A percentile compares a stretch with the other conserved stretches of the same genome.
Evolutionary conservation across 805 yeast genomes (phyloP).

Genomic region (Saturnispora silvae): DNA sequence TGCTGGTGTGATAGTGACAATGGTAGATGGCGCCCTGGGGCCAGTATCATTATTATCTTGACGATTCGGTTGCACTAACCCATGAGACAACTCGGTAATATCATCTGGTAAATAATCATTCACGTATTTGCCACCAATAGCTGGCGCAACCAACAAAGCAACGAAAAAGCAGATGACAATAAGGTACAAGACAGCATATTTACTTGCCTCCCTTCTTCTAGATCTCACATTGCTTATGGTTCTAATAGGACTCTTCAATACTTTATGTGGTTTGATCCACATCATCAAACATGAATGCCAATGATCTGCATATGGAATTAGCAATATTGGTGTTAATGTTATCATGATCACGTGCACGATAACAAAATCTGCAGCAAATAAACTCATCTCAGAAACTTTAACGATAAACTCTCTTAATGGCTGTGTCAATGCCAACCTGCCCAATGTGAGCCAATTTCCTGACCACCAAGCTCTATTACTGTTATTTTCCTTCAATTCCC

Average conservation of each 20-base stretch:
- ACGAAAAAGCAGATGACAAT: conserved; percentile 30
- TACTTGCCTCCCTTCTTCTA: conserved; percentile 32
- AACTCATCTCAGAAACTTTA: conserved; percentile 34
- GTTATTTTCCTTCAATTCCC: conserved; percentile 32
- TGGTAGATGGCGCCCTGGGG: conserved; percentile 36
- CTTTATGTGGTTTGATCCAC: conserved; percentile 35
- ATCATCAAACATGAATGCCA: conserved; percentile 40
- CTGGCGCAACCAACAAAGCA: conserved; percentile 37
- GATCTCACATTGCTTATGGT: conserved; percentile 29
- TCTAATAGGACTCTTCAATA: conserved; percentile 30
- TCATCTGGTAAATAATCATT: conserved; percentile 13
- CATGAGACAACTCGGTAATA: conserved; percentile 15
- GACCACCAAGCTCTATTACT: conserved; percentile 45
- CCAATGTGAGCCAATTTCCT: conserved; percentile 35
- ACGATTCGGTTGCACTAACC: conserved; percentile 46
- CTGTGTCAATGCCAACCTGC: conserved; percentile 30
- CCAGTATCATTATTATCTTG: conserved; percentile 66
- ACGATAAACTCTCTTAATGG: conserved; percentile 37
- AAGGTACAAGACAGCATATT: conserved; percentile 38
- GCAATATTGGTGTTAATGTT: conserved; percentile 29
- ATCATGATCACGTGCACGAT: conserved; percentile 34
- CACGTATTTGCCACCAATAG: conserved; percentile 24
- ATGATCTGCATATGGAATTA: conserved; percentile 37
- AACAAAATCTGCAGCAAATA: conserved; percentile 38
- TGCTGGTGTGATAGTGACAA: conserved; percentile 25